Evolutionary conservation across 2,329 filamentous ascomycete species (phyloP).

Genomic region (Fusarium sp.): DNA sequence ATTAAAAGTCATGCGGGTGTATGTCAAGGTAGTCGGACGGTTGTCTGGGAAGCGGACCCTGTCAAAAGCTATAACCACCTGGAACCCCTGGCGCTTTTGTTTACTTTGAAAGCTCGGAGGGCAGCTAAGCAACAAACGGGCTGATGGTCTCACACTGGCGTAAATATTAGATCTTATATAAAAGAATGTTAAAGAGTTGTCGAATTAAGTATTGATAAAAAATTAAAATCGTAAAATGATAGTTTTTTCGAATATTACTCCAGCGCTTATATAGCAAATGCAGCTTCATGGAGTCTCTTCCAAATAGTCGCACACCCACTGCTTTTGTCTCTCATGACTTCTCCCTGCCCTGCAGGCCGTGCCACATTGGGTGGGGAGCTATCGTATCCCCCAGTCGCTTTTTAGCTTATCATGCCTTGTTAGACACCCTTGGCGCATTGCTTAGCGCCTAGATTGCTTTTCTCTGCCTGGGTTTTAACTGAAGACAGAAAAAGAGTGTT

Average conservation of each 20-base stretch:
- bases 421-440: background rate
- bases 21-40: conserved; percentile 37
- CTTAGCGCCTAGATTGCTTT: conserved; percentile 13
- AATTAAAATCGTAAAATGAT: background rate
- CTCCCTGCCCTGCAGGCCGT: conserved; percentile 6
- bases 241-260: background rate
- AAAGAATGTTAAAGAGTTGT: background rate
- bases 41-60: conserved; percentile 52
- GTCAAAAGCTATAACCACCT: conserved; percentile 40
- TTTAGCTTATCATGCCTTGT: conserved; percentile 9
- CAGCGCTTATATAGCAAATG: conserved; percentile 21
- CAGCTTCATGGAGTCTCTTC: conserved; percentile 33
- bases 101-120: conserved; percentile 53
- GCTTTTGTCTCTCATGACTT: conserved; percentile 19
- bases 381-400: conserved; percentile 6
- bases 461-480: background rate
- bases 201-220: background rate
- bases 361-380: conserved; percentile 16
- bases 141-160: conserved; percentile 20
- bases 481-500: conserved; percentile 9
- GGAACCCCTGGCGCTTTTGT: conserved; percentile 51
- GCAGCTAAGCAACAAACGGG: conserved; percentile 33
- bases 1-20: conserved; percentile 35
- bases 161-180: conserved; percentile 11
- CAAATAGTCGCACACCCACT: conserved; percentile 33